Evolutionary conservation across 179 eudicot genomes (phyloP).

Genomic region (Actinidia polygama): DNA sequence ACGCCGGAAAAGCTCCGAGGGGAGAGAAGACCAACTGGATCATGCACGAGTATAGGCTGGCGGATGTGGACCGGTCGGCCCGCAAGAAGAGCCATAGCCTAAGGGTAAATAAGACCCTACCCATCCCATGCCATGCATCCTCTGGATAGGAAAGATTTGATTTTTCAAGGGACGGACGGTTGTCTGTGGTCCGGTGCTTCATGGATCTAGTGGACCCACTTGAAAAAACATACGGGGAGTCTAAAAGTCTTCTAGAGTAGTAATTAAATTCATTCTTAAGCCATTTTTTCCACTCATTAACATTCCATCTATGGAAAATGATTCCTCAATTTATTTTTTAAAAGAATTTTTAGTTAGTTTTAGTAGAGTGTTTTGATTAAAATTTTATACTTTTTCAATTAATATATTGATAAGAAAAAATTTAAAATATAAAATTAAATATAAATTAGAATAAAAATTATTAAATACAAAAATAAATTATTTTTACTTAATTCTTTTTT

Average conservation of each 20-base stretch:
- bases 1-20: constrained; percentile 72
- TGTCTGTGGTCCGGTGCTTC: neutral
- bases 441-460: too few relatives aligned
- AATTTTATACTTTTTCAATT: too few relatives aligned
- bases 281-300: neutral
- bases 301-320: constrained; percentile 9
- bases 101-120: constrained; percentile 42
- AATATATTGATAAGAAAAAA: too few relatives aligned
- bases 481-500: too few relatives aligned
- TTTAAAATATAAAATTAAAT: too few relatives aligned
- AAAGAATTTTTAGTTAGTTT: too few relatives aligned
- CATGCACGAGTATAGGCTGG: constrained; percentile 86
- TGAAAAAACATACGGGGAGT: neutral
- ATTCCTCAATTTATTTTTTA: neutral
- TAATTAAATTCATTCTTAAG: neutral
- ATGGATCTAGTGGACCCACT: neutral
- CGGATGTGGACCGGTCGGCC: constrained; percentile 80
- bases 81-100: constrained; percentile 56
- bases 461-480: too few relatives aligned
- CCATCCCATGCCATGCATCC: too few relatives aligned
- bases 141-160: too few relatives aligned
- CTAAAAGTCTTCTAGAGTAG: too few relatives aligned
- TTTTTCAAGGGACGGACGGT: neutral
- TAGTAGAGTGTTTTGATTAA: too few relatives aligned
- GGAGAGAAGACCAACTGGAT: constrained; percentile 87